Conservation (phyloP, 83 land plant species). For the Picea abies region DNA sequence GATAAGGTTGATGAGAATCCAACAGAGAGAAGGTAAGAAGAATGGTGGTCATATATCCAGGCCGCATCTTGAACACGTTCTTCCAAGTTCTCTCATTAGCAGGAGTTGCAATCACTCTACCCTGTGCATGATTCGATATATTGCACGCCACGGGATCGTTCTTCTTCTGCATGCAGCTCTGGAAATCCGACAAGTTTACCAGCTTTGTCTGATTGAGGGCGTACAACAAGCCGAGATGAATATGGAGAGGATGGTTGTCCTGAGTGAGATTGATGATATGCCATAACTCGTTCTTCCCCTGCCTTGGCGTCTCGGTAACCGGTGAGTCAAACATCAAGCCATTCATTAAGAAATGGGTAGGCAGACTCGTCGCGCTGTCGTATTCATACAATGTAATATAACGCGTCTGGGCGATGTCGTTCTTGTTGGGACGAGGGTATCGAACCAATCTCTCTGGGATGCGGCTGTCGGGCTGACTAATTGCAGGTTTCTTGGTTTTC, state of each 20-base stretch:
- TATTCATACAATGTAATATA: constrained; percentile 75
- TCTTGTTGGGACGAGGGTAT: too few relatives aligned
- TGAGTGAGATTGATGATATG: constrained; percentile 81
- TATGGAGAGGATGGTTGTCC: constrained; percentile 88
- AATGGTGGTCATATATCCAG: too few relatives aligned
- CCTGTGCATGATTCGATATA: constrained; percentile 33
- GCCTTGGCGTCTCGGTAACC: constrained; percentile 61
- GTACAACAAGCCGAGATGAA: constrained; percentile 49
- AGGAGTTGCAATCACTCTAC: constrained; percentile 32
- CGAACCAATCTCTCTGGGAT: too few relatives aligned
- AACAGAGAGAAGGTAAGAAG: too few relatives aligned
- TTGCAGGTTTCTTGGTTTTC: too few relatives aligned
- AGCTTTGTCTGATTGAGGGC: constrained; percentile 14
- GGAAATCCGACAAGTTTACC: constrained; percentile 3
- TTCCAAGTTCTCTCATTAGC: constrained; percentile 85
- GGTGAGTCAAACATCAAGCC: too few relatives aligned
- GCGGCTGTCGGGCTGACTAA: too few relatives aligned
- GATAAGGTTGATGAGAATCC: too few relatives aligned
- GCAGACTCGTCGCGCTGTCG: constrained; percentile 16
- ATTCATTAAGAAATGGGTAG: too few relatives aligned
- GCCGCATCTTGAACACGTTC: constrained; percentile 20
- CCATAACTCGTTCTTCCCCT: constrained; percentile 79
- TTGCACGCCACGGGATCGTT: constrained; percentile 57
- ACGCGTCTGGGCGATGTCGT: too few relatives aligned
- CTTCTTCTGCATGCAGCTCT: constrained; percentile 44